Conservation (phyloP, 371 early-diverging fungal species). For the Saksenaea vasiformis region DNA sequence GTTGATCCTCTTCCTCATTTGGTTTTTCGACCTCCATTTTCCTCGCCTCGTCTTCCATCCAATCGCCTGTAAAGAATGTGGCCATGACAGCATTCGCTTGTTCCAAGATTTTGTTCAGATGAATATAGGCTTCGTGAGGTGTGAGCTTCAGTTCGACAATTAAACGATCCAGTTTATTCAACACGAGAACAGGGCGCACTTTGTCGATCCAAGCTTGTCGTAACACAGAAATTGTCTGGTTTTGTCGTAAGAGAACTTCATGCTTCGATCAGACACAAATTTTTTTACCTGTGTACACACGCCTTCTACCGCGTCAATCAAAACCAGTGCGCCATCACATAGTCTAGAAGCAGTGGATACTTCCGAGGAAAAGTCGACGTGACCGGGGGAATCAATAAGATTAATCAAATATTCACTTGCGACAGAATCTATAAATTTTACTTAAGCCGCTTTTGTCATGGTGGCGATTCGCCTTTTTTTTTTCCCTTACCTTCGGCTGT, state of each 20-base stretch:
- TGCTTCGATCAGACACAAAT: not conserved
- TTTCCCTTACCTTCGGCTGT: slow-evolving; percentile 16
- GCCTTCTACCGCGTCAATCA: slow-evolving; percentile 99
- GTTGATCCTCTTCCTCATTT: slow-evolving; percentile 41
- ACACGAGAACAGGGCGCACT: slow-evolving; percentile 89
- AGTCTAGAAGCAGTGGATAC: slow-evolving; percentile 96
- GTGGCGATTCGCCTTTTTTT: too few species aligned
- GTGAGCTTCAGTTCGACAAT: slow-evolving; percentile 93
- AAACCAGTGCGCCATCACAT: slow-evolving; percentile 95
- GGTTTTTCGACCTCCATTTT: slow-evolving; percentile 66
- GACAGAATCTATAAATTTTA: slow-evolving; percentile 9
- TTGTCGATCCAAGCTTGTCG: slow-evolving; percentile 93
- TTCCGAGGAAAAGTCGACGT: slow-evolving; percentile 99
- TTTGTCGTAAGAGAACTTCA: not conserved
- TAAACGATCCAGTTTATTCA: slow-evolving; percentile 99
- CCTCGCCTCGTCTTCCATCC: slow-evolving; percentile 85
- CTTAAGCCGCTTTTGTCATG: not conserved
- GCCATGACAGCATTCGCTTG: slow-evolving; percentile 96
- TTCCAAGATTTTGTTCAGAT: slow-evolving; percentile 89
- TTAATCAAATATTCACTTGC: slow-evolving; percentile 88
- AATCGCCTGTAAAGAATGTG: slow-evolving; percentile 87
- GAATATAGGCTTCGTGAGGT: slow-evolving; percentile 88
- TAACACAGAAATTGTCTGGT: slow-evolving; percentile 90
- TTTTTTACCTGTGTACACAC: slow-evolving; percentile 91
- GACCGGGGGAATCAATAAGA: slow-evolving; percentile 99